Evolutionary conservation across 306 rosid genomes (phyloP), one percentile per base, ranked within the genome.

Genomic region (Rubus parviflorus): DNA sequence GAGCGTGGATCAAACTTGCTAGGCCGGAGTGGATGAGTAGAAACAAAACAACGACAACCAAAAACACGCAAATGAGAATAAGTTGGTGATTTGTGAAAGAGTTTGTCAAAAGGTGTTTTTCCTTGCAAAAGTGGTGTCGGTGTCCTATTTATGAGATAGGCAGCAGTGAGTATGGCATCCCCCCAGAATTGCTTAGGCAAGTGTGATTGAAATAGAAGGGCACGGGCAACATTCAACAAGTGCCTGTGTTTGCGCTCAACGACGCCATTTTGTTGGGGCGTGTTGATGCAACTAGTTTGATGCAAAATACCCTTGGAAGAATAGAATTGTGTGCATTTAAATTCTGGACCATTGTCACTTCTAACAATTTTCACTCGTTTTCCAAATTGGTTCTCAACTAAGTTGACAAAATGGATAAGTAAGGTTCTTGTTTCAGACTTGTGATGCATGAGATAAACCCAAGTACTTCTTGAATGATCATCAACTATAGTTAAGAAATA

Each of bases 271-370:
- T 76, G 64, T 64, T 76, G 49, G 15, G 51, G 79, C 3, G 48
- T 46, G 64, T 63, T 30, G 6, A 76, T 51, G 10, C 79, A 66
- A 7, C 63, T 48, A 8, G 74, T 76, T 22, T 76, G 74, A 38
- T 65, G 67, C 4, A 51, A 8, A 20, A 66, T 76, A 15, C 66
- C 74, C 1, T 67, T 72, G 4, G 49, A 30, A 4, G 38, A 35
- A 38, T 52, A 76, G 22, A 48, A 76, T 3, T 12, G 6, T 8
- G 10, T 3, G 35, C 42, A 15, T 9, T 30, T n/a, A 53, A 76
- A 76, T 14, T 76, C 54, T 25, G 64, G 51, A 12, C 67, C 74
- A 76, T 76, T 51, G 38, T 35, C 45, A 63, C 45, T 63, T 15
- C 42, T 35, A 63, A 63, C 45, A 12, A 35, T 8, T 63, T 35